Evolutionary conservation across 2,329 filamentous ascomycete species (phyloP), one percentile per base, ranked within the genome.

Genomic region (Cytospora mali): DNA sequence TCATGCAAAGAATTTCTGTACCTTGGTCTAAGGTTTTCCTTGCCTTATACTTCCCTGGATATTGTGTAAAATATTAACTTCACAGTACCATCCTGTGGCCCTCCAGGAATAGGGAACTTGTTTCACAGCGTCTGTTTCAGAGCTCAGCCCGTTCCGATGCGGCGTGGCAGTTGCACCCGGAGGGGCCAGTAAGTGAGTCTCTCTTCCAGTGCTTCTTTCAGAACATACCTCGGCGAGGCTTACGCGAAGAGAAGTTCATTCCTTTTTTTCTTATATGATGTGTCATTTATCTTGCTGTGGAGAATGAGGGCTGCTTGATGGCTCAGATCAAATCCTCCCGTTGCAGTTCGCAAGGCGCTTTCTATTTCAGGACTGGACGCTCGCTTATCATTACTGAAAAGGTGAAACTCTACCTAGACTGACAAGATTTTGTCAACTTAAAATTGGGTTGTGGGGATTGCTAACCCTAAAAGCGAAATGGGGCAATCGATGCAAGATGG

Each of bases 91-190:
- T 13, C n/a, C 21, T 16, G n/a, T 31, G 11, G 11, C 55, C 29
- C 49, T 5, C 23, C n/a, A 23, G 16, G 6, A 21, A 18, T 28
- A 7, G 18, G 25, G n/a, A 39, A 25, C 18, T 18, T 1, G 35
- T 52, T n/a, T 2, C 42, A 57, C 42, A 35, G 48, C 56, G 31
- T 29, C 31, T 16, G 56, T 58, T 39, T 51, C 56, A 39, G 14
- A 25, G 16, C 23, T 28, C 21, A 16, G 5, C 2, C 29, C 21
- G 42, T 23, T 11, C n/a, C 9, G 42, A 23, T 27, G 31, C 23
- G 14, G 1, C 33, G 31, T 31, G 48, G 56, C 56, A 58, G 56
- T 35, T 52, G 48, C 18, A 29, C 11, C 7, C 14, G 7, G 50
- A 9, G 18, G 6, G 18, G 9, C 9, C 7, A 7, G 6, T 29